These are phyloP conservation scores for Priceomyces castillae DNA, from an alignment of 805 yeast genomes.

Conservation along the genomic window DNA sequence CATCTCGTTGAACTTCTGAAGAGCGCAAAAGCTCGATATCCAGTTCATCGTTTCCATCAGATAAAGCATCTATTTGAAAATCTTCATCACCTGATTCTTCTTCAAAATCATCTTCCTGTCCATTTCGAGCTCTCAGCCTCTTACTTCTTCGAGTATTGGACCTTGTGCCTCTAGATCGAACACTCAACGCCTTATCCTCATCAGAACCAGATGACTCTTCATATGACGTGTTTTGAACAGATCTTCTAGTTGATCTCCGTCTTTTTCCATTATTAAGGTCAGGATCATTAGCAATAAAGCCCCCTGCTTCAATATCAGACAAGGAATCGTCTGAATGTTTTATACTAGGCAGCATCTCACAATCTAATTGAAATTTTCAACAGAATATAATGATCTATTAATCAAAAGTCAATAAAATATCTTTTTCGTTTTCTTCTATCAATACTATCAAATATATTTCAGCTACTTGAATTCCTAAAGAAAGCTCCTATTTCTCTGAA, in stretches of 20 bases:
- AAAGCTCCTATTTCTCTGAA: too few relatives aligned
- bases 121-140: constrained; percentile 8
- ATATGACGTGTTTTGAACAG: constrained; percentile 17
- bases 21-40: constrained; percentile 23
- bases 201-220: constrained; percentile 25
- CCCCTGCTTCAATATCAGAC: constrained; percentile 29
- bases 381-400: too few relatives aligned
- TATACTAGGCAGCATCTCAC: constrained; percentile 2
- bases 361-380: not conserved
- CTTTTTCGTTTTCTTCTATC: too few relatives aligned
- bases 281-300: constrained; percentile 41
- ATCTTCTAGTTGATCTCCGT: constrained; percentile 14
- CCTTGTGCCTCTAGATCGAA: constrained; percentile 3
- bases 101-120: constrained; percentile 22
- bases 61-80: constrained; percentile 20
- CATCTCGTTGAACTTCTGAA: constrained; percentile 15
- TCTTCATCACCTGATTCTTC: constrained; percentile 39
- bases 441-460: too few relatives aligned
- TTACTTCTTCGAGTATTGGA: constrained; percentile 2
- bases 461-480: too few relatives aligned
- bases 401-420: too few relatives aligned
- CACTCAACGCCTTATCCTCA: constrained; percentile 8
- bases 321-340: constrained; percentile 2
- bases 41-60: constrained; percentile 20
- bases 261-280: constrained; percentile 19